A percentile compares a stretch with the other conserved stretches of the same genome.
These are phyloP conservation scores for Hypoxylon rubiginosum DNA, from an alignment of 2,329 filamentous ascomycete species.

Conservation along the genomic window DNA sequence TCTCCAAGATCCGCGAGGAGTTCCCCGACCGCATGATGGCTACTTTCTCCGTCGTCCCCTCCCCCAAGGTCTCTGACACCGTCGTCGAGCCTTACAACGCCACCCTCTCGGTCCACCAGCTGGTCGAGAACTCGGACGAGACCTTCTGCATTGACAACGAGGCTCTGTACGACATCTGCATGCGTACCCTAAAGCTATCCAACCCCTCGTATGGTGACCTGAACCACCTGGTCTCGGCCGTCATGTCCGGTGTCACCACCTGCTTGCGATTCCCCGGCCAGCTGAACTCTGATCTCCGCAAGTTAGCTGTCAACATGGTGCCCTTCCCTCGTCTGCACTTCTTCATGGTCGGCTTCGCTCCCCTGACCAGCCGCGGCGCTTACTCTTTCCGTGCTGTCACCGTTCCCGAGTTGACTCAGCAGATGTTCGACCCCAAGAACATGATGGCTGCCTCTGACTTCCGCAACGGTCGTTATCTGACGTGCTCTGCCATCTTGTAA, in stretches of 20 bases:
- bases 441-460: constrained; percentile 99
- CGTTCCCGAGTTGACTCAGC: constrained; percentile 98
- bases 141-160: constrained; percentile 99
- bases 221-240: constrained; percentile 98
- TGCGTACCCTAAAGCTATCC: constrained; percentile 98
- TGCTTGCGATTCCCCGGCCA: constrained; percentile 99
- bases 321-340: constrained; percentile 99
- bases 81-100: constrained; percentile 99
- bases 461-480: constrained; percentile 99
- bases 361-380: constrained; percentile 91
- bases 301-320: constrained; percentile 99
- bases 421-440: constrained; percentile 99
- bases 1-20: constrained; percentile 99
- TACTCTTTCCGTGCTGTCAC: constrained; percentile 97
- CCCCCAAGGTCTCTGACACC: constrained; percentile 99
- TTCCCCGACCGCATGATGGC: constrained; percentile 99
- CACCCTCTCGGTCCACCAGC: constrained; percentile 97
- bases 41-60: constrained; percentile 98
- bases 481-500: constrained; percentile 98
- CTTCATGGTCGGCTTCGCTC: constrained; percentile 99
- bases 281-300: constrained; percentile 99
- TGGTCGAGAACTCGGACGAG: constrained; percentile 99
- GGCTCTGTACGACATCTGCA: constrained; percentile 99
- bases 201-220: constrained; percentile 99
- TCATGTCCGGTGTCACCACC: constrained; percentile 99